Conservation (phyloP, 805 yeast species). For the Brettanomyces nanus region DNA sequence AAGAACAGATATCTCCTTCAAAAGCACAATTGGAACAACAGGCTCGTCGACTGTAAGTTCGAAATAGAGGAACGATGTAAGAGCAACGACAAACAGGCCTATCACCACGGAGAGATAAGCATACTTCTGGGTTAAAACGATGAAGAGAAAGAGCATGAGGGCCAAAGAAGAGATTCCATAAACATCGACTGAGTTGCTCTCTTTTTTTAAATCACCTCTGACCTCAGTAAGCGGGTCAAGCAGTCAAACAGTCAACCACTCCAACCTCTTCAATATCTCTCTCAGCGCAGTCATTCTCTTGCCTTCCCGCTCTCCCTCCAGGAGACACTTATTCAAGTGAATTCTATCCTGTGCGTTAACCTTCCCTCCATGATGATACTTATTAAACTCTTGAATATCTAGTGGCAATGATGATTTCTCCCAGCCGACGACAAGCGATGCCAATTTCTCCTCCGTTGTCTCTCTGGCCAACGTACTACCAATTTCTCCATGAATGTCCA, state of each 20-base stretch:
- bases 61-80: slow-evolving; percentile 12
- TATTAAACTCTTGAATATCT: background rate
- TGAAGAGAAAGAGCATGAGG: slow-evolving; percentile 22
- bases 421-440: background rate
- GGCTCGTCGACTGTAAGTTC: slow-evolving; percentile 36
- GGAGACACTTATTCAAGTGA: background rate
- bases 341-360: background rate
- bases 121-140: slow-evolving; percentile 28
- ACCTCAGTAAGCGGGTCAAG: too few species aligned
- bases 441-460: background rate
- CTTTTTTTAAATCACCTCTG: too few species aligned
- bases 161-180: slow-evolving; percentile 27
- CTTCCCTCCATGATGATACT: background rate
- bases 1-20: slow-evolving; percentile 49
- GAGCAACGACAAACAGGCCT: slow-evolving; percentile 5
- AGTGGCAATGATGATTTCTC: background rate
- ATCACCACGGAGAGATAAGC: slow-evolving; percentile 32
- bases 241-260: too few species aligned
- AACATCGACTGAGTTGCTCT: too few species aligned
- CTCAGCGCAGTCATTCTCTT: background rate
- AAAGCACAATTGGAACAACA: slow-evolving; percentile 49
- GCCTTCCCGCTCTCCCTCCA: background rate
- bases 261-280: background rate
- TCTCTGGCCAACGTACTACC: background rate
- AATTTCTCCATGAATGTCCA: background rate